Base-by-base conservation (phyloP, 23 red algal genomes). In the Gracilaria gracilis region DNA sequence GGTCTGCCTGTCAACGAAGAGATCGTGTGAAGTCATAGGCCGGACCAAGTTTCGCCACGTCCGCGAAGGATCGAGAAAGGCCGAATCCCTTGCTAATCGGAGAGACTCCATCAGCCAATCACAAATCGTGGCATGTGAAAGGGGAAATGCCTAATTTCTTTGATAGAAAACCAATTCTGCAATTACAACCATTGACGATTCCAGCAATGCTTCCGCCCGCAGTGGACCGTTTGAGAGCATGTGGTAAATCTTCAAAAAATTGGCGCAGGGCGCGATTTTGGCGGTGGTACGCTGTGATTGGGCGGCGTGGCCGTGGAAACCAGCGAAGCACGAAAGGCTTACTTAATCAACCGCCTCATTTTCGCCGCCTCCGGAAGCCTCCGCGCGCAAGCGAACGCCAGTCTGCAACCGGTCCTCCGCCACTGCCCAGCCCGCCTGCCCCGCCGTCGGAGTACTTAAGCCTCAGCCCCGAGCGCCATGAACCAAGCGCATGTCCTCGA, bases 401-500 rank as follows among this genome's bases (percentile, higher is more conserved):
- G 40, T 31, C 40, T 77, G 72, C 72, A 51, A 77, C 72, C 72
- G 72, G 72, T 77, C 72, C 72, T 77, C 72, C 72, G 23, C 38
- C 72, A 29, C 72, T 51, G 40, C 72, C 72, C 38, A 34, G 23
- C 23, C 72, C 38, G n/a, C 42, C 20, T 46, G 40, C 72, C 72
- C 72, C 40, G 40, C 72, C 72, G 9, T 42, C 11, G 23, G 72
- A 77, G 72, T 77, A 77, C 72, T 77, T 77, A 77, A 77, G 72
- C 72, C 13, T 28, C 72, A 48, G 79, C 79, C 82, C 82, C 82
- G 53, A 57, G 36, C 66, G 64, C 21, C 59, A 90, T 90, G 87
- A 90, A 92, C 44, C 89, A 92, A 65, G 58, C 59, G 6, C n/a
- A 83, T 7, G 83, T 88, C 14, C 66, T 59, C 55, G 92, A 94